phyloP scores from a whole-genome alignment of 805 yeast species.

The Starmerella cellae region DNA sequence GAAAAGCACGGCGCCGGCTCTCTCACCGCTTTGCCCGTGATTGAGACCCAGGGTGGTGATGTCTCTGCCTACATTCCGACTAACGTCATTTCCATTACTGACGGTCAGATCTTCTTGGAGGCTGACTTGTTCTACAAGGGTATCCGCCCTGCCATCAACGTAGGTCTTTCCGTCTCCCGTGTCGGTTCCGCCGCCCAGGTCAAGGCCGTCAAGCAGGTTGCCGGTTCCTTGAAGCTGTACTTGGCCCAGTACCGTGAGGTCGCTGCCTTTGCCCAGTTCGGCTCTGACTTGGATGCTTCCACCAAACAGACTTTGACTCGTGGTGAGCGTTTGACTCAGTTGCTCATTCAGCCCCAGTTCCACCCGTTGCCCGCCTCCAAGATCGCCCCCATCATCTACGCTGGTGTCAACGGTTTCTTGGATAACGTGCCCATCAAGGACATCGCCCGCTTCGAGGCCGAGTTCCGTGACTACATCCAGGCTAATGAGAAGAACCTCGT shows the following conservation, averaged over 20 bases:
- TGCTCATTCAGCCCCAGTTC: constrained; percentile 96
- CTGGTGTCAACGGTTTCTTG: constrained; percentile 99
- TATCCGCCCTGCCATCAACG: constrained; percentile 99
- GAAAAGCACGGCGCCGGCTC: constrained; percentile 84
- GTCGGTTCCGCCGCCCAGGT: constrained; percentile 99
- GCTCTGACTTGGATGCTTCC: constrained; percentile 99
- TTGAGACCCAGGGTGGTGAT: constrained; percentile 99
- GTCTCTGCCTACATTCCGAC: constrained; percentile 96
- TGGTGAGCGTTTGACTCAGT: constrained; percentile 99
- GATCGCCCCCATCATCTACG: constrained; percentile 96
- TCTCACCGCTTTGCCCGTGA: constrained; percentile 88
- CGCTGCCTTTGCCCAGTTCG: constrained; percentile 99
- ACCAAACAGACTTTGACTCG: constrained; percentile 97
- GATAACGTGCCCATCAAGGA: constrained; percentile 74
- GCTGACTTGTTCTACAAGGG: constrained; percentile 99
- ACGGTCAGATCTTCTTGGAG: constrained; percentile 97
- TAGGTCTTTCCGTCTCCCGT: constrained; percentile 99
- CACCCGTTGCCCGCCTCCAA: constrained; percentile 96
- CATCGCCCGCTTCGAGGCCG: constrained; percentile 81
- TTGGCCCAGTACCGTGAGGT: constrained; percentile 99
- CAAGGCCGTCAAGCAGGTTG: constrained; percentile 99
- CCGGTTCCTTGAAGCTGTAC: constrained; percentile 99
- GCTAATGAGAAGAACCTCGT: constrained; percentile 77
- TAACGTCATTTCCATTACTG: constrained; percentile 93
- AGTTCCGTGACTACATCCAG: constrained; percentile 84